Evolutionary conservation across 176 grass and related monocot genomes (phyloP).

Genomic region (Carex scoparia): DNA sequence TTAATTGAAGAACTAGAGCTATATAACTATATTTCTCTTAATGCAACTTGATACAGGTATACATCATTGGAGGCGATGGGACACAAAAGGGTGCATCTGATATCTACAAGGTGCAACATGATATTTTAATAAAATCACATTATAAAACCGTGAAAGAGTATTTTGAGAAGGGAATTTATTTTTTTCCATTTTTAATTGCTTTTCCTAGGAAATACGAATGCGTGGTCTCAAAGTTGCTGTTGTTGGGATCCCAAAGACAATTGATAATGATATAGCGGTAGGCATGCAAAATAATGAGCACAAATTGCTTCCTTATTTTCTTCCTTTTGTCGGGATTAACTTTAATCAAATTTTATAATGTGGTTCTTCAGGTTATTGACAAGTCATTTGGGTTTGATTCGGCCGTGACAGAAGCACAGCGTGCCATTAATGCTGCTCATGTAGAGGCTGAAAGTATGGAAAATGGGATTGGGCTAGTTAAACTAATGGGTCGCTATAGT

Average conservation of each 20-base stretch:
- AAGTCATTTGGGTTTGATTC: constrained; percentile 99
- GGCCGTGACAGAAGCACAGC: constrained; percentile 96
- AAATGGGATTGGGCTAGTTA: constrained; percentile 95
- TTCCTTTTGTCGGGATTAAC: not conserved
- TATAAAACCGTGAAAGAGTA: not conserved
- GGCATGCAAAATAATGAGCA: not conserved
- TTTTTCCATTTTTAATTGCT: constrained; percentile 17
- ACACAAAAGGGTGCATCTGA: constrained; percentile 90
- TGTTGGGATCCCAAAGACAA: constrained; percentile 75
- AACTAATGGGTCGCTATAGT: constrained; percentile 97
- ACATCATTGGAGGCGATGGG: constrained; percentile 81
- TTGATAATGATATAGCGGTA: constrained; percentile 94
- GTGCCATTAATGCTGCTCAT: constrained; percentile 94
- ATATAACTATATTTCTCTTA: not conserved
- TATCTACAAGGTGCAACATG: constrained; percentile 59
- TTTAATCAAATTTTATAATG: constrained; percentile 15
- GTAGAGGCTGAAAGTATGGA: constrained; percentile 92
- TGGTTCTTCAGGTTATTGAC: constrained; percentile 72
- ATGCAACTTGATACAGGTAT: constrained; percentile 42
- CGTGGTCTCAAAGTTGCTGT: constrained; percentile 71
- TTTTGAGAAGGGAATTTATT: not conserved
- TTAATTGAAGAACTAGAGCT: not conserved
- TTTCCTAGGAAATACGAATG: constrained; percentile 63
- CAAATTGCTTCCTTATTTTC: not conserved
- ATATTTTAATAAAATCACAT: not conserved